A percentile compares a stretch with the other conserved stretches of the same genome.
phyloP scores from a whole-genome alignment of 1,284 basidiomycete species.

The Trametes versicolor region DNA sequence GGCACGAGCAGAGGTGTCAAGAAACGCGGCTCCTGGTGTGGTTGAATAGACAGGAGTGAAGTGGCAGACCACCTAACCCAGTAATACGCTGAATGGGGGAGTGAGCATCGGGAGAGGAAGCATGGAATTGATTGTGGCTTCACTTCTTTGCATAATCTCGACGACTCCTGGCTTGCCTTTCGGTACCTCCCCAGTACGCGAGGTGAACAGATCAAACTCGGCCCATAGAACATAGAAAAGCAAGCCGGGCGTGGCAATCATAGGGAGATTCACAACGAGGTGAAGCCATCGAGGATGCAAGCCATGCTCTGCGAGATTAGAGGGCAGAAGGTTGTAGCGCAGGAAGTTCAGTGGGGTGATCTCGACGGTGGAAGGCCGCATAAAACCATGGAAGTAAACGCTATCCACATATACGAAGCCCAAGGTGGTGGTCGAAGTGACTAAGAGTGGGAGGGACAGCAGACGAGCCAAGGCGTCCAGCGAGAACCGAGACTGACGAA shows the following conservation, averaged over 20 bases:
- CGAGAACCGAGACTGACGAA: slow-evolving; percentile 23
- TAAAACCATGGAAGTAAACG: slow-evolving; percentile 43
- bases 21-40: slow-evolving; percentile 55
- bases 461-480: slow-evolving; percentile 20
- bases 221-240: slow-evolving; percentile 38
- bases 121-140: not conserved
- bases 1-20: slow-evolving; percentile 49
- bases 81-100: slow-evolving; percentile 39
- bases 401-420: slow-evolving; percentile 44
- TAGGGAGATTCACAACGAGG: slow-evolving; percentile 50
- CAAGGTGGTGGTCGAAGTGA: slow-evolving; percentile 31
- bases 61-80: slow-evolving; percentile 45
- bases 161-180: slow-evolving; percentile 23
- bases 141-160: slow-evolving; percentile 30
- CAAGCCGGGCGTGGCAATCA: slow-evolving; percentile 49
- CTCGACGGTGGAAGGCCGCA: slow-evolving; percentile 32
- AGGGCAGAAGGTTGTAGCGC: slow-evolving; percentile 48
- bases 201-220: slow-evolving; percentile 25
- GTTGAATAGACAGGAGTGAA: slow-evolving; percentile 47
- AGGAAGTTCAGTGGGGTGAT: slow-evolving; percentile 52
- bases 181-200: slow-evolving; percentile 17
- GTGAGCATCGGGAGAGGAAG: slow-evolving; percentile 3
- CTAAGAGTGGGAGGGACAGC: slow-evolving; percentile 34
- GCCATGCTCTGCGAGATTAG: slow-evolving; percentile 52
- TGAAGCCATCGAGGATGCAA: slow-evolving; percentile 54